These are phyloP conservation scores for Lanmaoa rubissima DNA, from an alignment of 768 basidiomycete genomes.

Conservation along the genomic window DNA sequence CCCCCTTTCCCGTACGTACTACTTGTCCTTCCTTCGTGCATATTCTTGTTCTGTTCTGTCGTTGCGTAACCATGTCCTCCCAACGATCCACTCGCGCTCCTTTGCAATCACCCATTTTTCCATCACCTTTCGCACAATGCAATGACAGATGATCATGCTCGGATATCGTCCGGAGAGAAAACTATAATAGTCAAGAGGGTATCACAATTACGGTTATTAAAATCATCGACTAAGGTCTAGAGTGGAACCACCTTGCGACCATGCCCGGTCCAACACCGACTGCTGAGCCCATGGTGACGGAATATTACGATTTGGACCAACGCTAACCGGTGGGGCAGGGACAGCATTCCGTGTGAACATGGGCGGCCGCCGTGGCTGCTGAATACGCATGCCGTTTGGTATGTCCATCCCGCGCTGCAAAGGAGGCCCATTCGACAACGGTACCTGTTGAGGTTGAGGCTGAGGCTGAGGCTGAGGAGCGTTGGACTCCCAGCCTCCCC, in stretches of 20 bases:
- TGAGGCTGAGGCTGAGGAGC: conserved; percentile 21
- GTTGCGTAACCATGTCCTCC: conserved; percentile 3
- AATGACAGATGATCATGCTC: conserved; percentile 16
- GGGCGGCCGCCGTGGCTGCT: conserved; percentile 53
- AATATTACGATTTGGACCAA: conserved; percentile 38
- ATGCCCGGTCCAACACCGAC: conserved; percentile 41
- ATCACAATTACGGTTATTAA: conserved; percentile 7
- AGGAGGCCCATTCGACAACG: conserved; percentile 25
- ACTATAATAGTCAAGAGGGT: neutral
- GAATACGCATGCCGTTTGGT: conserved; percentile 51
- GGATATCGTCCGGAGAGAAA: neutral
- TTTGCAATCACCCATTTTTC: neutral
- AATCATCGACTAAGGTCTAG: conserved; percentile 40
- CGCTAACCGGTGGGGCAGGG: conserved; percentile 35
- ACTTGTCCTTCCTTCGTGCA: neutral
- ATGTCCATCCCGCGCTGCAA: conserved; percentile 51
- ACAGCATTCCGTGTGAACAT: conserved; percentile 47
- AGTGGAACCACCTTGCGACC: conserved; percentile 40
- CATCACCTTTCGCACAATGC: neutral
- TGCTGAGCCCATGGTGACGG: conserved; percentile 42
- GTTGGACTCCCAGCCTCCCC: conserved; percentile 31
- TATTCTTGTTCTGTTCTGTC: neutral
- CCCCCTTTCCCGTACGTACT: conserved; percentile 7
- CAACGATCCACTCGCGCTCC: neutral
- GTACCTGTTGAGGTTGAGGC: conserved; percentile 29